A percentile compares a stretch with the other conserved stretches of the same genome.
These are phyloP conservation scores for Aspergillus alliaceus DNA, from an alignment of 2,329 filamentous ascomycete genomes.

Conservation along the genomic window DNA sequence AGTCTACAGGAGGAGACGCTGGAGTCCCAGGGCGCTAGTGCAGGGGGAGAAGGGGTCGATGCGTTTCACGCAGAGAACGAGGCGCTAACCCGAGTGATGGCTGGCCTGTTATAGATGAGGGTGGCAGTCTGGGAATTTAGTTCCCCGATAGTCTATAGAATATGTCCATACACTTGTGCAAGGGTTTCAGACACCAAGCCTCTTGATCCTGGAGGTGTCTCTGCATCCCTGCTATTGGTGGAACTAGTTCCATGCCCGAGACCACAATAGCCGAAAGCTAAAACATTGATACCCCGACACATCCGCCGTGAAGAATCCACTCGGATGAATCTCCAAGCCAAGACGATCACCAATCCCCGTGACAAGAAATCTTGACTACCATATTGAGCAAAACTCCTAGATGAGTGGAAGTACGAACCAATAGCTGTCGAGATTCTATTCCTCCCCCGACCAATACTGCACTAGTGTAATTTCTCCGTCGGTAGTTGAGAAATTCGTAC, in stretches of 20 bases:
- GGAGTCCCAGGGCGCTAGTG: constrained; percentile 4
- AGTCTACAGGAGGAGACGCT: constrained; percentile 6
- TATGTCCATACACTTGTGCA: neutral
- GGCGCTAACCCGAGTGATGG: constrained; percentile 36
- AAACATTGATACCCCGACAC: neutral
- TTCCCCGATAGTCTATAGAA: neutral
- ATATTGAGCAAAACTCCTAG: neutral
- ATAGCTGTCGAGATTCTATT: too few relatives aligned
- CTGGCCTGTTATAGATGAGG: constrained; percentile 26
- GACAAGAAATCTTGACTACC: neutral
- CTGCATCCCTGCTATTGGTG: neutral
- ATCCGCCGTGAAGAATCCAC: neutral
- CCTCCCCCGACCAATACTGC: neutral
- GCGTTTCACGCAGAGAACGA: constrained; percentile 37
- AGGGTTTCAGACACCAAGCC: neutral
- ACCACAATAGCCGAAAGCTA: neutral
- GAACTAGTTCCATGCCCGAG: neutral
- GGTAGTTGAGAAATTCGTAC: neutral
- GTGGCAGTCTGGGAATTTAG: neutral
- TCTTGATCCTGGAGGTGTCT: neutral
- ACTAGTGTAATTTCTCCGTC: neutral
- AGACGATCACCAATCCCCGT: neutral
- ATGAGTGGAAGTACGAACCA: neutral
- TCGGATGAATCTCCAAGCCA: neutral
- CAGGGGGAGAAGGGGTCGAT: constrained; percentile 18